Percentiles rank a stretch among this genome's conserved stretches.
These are phyloP conservation scores for Podospora pseudoanserina DNA, from an alignment of 495 filamentous ascomycete genomes.

Conservation along the genomic window DNA sequence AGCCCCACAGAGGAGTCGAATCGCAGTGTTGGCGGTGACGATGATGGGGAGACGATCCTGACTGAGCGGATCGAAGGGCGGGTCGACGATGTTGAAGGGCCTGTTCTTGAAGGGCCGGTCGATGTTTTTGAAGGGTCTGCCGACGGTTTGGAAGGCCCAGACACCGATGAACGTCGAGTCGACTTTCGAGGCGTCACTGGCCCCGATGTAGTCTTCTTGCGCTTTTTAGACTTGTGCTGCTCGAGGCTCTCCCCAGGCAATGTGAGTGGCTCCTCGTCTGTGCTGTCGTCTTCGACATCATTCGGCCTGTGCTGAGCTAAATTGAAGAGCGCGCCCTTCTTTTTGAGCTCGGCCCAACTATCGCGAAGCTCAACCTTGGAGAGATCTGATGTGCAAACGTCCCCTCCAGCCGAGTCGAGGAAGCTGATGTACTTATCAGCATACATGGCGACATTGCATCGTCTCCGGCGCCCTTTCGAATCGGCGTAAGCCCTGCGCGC, in stretches of 20 bases:
- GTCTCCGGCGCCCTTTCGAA: background rate
- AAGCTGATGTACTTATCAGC: background rate
- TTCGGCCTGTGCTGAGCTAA: background rate
- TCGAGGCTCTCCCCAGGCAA: background rate
- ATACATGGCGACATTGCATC: background rate
- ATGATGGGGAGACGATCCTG: background rate
- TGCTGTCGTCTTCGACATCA: background rate
- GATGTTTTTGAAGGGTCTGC: too few relatives aligned
- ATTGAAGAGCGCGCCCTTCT: background rate
- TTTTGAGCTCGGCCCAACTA: background rate
- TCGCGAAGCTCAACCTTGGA: background rate
- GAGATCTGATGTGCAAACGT: background rate
- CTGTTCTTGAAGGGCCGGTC: too few relatives aligned
- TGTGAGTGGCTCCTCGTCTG: background rate
- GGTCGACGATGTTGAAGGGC: background rate
- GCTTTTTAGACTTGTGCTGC: background rate
- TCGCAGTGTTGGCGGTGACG: background rate
- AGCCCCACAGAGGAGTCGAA: background rate
- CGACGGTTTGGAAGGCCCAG: too few relatives aligned
- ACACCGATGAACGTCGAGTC: too few relatives aligned
- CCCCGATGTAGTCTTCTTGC: background rate
- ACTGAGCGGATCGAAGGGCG: background rate
- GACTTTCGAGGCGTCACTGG: background rate
- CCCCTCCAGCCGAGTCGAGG: background rate
- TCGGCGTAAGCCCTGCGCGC: background rate